phyloP scores from a whole-genome alignment of 306 rosid genomes.

The Luffa aegyptiaca region DNA sequence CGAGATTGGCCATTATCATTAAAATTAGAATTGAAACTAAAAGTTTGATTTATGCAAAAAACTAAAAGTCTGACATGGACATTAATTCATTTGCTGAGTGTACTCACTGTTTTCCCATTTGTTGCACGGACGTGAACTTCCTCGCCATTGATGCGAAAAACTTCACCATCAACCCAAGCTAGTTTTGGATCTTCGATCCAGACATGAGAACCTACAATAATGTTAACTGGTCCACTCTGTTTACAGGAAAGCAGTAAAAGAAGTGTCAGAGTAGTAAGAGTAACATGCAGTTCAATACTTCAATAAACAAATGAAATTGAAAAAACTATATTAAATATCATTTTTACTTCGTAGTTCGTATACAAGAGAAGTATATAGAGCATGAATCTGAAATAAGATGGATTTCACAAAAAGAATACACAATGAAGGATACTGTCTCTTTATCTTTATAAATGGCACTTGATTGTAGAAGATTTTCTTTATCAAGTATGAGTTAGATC shows the following conservation, averaged over 20 bases:
- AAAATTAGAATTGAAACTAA: not conserved
- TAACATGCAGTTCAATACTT: not conserved
- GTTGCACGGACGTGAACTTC: conserved; percentile 56
- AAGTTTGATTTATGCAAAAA: not conserved
- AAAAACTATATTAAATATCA: not conserved
- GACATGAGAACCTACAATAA: conserved; percentile 95
- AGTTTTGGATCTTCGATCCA: conserved; percentile 88
- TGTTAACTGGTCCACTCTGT: conserved; percentile 93
- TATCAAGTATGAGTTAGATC: not conserved
- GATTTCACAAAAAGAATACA: not conserved
- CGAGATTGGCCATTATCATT: not conserved
- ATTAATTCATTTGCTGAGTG: not conserved
- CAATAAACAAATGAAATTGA: not conserved
- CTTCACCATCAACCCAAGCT: conserved; percentile 98
- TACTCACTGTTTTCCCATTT: conserved; percentile 73
- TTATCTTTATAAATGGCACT: not conserved
- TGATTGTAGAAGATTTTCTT: not conserved
- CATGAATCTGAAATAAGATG: not conserved
- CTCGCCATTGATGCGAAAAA: conserved; percentile 66
- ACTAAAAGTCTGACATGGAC: not conserved
- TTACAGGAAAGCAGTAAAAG: conserved; percentile 18
- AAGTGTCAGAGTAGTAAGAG: not conserved
- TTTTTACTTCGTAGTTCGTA: not conserved
- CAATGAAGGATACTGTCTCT: not conserved
- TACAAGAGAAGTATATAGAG: not conserved